Base-by-base conservation (phyloP, 164 flowering plant species). In the Stephania yunnanensis region DNA sequence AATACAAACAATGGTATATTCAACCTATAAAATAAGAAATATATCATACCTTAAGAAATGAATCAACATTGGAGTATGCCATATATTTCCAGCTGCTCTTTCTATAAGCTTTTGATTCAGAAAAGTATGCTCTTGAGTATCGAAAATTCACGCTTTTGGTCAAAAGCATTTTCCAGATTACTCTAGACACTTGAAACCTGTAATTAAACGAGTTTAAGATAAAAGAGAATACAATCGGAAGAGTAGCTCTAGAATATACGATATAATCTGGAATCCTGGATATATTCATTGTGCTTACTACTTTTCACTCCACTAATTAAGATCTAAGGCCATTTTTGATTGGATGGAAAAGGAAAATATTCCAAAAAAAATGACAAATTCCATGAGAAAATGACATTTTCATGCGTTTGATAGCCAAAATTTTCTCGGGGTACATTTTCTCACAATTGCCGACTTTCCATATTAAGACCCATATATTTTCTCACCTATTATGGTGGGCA, bases 11-110 rank as follows among this genome's bases (percentile, higher is more conserved):
- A 10, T 10, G 15, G 15, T 50, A 50, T 11, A 58, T 58, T 15
- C 6, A 19, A 9, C 20, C 45, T 5, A 17, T 0, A 46, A 45
- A 46, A 3, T 7, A 50, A 72, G 19, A 72, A 8, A 53, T 6
- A 31, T 4, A 63, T 8, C 76, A 72, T 83, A 90, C 94, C 92
- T 88, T 89, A 76, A 90, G 75, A 86, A 87, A 90, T 42, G 87
- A 83, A 79, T 87, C 94, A 31, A 90, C 90, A 77, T 90, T 87
- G 46, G 88, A 87, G 76, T 89, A 89, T 73, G 90, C 91, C 85
- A 71, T 81, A 74, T 90, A 89, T 76, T 87, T 86, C 77, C 92
- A 82, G 66, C 89, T 81, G 73, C 80, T 81, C 87, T 84, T 86
- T 73, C 78, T 79, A 64, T 84, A 81, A 46, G 77, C 79, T 74